Percentiles rank a stretch among this genome's conserved stretches.
Evolutionary conservation across 768 basidiomycete species (phyloP).

Genomic region (Psilocybe azurescens): DNA sequence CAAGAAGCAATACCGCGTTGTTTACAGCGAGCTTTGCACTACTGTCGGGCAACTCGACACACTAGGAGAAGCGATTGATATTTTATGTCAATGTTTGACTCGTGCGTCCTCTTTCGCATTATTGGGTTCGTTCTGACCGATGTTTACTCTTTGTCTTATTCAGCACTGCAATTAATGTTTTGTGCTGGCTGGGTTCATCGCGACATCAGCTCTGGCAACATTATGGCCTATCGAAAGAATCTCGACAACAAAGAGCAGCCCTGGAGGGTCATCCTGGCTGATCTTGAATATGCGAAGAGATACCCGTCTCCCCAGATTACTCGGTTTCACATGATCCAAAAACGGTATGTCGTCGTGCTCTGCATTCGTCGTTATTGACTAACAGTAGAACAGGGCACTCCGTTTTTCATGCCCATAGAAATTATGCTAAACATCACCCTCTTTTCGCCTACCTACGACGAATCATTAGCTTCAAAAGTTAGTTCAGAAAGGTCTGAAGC

Average conservation of each 20-base stretch:
- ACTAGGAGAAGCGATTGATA: neutral
- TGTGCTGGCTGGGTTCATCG: neutral
- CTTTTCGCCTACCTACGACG: neutral
- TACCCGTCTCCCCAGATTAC: neutral
- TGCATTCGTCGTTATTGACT: neutral
- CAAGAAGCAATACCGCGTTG: conserved; percentile 5
- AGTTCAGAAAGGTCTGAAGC: too few species aligned
- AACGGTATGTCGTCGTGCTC: neutral
- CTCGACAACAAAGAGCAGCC: neutral
- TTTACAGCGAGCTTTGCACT: neutral
- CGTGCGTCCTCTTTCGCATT: neutral
- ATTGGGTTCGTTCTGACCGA: too few species aligned
- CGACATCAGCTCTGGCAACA: neutral
- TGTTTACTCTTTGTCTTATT: neutral
- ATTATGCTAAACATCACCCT: neutral
- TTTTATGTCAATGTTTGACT: neutral
- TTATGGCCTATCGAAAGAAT: neutral
- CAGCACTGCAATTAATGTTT: neutral
- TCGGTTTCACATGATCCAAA: neutral
- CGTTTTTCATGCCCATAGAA: neutral
- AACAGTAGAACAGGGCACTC: neutral
- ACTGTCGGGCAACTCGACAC: neutral
- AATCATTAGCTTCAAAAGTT: too few species aligned
- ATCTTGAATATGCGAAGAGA: neutral
- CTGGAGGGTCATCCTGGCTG: neutral